Percentiles rank a stretch among this genome's conserved stretches.
Evolutionary conservation across 805 yeast genomes (phyloP).

Genomic region (Pichia gijzeniarum): DNA sequence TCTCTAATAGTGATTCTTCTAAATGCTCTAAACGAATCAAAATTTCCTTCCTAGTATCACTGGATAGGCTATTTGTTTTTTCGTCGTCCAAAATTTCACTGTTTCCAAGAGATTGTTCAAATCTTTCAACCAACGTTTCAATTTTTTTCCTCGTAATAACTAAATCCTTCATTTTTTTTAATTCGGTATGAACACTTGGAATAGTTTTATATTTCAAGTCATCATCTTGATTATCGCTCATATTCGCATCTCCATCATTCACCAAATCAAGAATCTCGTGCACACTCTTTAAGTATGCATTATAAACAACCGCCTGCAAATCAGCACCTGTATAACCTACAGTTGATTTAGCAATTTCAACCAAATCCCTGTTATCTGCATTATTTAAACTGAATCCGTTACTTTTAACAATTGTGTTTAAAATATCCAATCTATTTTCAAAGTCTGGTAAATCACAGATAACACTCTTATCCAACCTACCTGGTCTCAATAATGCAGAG

Average conservation of each 20-base stretch:
- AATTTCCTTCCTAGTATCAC: constrained; percentile 32
- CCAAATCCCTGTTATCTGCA: constrained; percentile 36
- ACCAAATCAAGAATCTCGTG: constrained; percentile 53
- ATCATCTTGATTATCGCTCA: constrained; percentile 3
- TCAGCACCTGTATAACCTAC: constrained; percentile 93
- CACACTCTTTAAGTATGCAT: constrained; percentile 83
- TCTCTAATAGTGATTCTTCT: constrained; percentile 55
- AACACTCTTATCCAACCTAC: constrained; percentile 88
- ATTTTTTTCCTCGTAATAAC: constrained; percentile 18
- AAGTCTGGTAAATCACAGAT: constrained; percentile 80
- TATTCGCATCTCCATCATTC: constrained; percentile 28
- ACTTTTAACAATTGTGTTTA: constrained; percentile 46
- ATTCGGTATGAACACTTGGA: background rate
- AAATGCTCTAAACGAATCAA: constrained; percentile 50
- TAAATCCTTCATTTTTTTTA: background rate
- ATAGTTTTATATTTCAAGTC: constrained; percentile 10
- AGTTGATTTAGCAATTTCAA: constrained; percentile 49
- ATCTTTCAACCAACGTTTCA: constrained; percentile 18
- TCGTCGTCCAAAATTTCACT: background rate
- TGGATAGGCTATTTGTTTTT: constrained; percentile 15
- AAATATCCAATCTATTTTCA: constrained; percentile 68
- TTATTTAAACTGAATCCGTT: constrained; percentile 53
- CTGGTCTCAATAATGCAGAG: constrained; percentile 91
- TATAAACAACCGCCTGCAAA: constrained; percentile 84
- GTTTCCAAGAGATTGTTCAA: constrained; percentile 9